These are phyloP conservation scores for Arachnomyces sp. DNA, from an alignment of 2,329 filamentous ascomycete genomes.

Conservation along the genomic window DNA sequence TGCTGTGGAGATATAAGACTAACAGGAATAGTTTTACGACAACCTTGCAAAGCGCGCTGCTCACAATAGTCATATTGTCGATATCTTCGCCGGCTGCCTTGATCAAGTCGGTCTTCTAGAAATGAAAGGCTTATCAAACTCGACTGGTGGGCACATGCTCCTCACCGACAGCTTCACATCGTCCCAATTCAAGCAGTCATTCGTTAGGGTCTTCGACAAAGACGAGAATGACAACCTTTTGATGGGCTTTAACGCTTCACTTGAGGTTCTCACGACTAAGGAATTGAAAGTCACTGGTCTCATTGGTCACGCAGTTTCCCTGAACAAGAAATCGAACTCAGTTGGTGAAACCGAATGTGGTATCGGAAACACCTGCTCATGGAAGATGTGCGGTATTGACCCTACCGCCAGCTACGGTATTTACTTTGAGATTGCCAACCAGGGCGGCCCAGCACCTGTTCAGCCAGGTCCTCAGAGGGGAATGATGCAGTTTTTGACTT, in stretches of 20 bases:
- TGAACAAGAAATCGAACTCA: conserved; percentile 96
- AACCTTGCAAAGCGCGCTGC: conserved; percentile 86
- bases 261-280: conserved; percentile 95
- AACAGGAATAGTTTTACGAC: conserved; percentile 72
- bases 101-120: conserved; percentile 95
- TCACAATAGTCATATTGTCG: conserved; percentile 94
- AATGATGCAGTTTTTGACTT: conserved; percentile 96
- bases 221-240: conserved; percentile 88
- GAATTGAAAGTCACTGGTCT: conserved; percentile 96
- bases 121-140: conserved; percentile 96
- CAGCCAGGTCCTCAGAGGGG: conserved; percentile 84
- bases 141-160: conserved; percentile 96
- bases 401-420: conserved; percentile 88
- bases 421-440: conserved; percentile 95
- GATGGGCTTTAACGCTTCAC: conserved; percentile 96
- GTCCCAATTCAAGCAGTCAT: conserved; percentile 99
- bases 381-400: conserved; percentile 99
- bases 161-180: conserved; percentile 97
- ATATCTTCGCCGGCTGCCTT: conserved; percentile 94
- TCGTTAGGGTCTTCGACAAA: conserved; percentile 94
- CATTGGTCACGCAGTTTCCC: conserved; percentile 90
- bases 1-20: conserved; percentile 11
- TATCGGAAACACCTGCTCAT: conserved; percentile 96
- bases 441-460: conserved; percentile 77
- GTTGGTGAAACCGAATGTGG: conserved; percentile 97